Evolutionary conservation across 2,329 filamentous ascomycete genomes (phyloP).

Genomic region (Furcasterigmium sp.): DNA sequence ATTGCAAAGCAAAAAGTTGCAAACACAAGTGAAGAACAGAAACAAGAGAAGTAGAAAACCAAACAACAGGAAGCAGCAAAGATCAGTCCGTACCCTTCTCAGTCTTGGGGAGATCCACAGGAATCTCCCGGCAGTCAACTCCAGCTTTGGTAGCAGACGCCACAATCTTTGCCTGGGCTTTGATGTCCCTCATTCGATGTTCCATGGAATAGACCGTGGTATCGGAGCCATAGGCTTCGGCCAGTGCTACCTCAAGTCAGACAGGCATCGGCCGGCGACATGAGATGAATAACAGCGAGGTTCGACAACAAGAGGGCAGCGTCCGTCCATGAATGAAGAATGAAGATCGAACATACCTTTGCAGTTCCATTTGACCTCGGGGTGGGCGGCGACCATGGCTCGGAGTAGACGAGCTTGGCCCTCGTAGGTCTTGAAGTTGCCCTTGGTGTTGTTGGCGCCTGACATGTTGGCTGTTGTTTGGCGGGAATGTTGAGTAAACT

Average conservation of each 20-base stretch:
- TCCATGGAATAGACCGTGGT: conserved; percentile 40
- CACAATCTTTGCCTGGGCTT: conserved; percentile 34
- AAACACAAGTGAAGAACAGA: background rate
- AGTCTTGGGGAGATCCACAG: conserved; percentile 26
- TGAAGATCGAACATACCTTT: conserved; percentile 54
- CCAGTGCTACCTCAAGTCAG: conserved; percentile 34
- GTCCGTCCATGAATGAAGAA: too few relatives aligned
- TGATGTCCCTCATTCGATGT: conserved; percentile 45
- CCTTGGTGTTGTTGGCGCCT: conserved; percentile 25
- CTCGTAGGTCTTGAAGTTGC: conserved; percentile 58
- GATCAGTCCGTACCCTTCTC: conserved; percentile 38
- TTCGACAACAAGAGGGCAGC: background rate
- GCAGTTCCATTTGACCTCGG: conserved; percentile 51
- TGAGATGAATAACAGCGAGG: background rate
- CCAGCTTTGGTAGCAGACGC: conserved; percentile 25
- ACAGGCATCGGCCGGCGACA: conserved; percentile 2
- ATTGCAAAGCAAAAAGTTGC: too few relatives aligned
- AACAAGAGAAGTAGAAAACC: too few relatives aligned
- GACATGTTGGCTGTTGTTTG: conserved; percentile 32
- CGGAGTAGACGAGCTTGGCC: conserved; percentile 54
- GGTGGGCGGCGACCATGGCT: conserved; percentile 54
- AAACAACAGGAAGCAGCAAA: too few relatives aligned
- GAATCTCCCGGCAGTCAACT: conserved; percentile 37
- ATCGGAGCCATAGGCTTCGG: conserved; percentile 42
- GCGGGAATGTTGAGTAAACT: background rate